phyloP scores from a whole-genome alignment of 768 basidiomycete genomes.

The Paxillus rubicundulus region DNA sequence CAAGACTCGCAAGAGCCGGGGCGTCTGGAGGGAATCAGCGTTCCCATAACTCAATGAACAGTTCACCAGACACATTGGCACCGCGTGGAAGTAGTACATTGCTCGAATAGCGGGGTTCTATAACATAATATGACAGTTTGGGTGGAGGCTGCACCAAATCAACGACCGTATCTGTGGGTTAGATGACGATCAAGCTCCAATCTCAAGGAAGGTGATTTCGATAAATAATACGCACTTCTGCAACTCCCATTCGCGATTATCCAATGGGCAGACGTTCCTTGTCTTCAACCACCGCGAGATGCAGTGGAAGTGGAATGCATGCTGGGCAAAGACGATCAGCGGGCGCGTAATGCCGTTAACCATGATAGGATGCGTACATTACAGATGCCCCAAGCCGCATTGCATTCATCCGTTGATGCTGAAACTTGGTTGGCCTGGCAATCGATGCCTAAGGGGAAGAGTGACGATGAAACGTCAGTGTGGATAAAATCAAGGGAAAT shows the following conservation, averaged over 20 bases:
- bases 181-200: not conserved
- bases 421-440: constrained; percentile 99
- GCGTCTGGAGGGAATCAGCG: not conserved
- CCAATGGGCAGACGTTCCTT: constrained; percentile 89
- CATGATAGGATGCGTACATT: constrained; percentile 53
- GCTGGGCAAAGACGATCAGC: constrained; percentile 44
- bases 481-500: not conserved
- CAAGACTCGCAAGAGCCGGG: not conserved
- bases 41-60: not conserved
- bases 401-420: constrained; percentile 94
- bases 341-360: not conserved
- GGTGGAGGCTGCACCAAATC: constrained; percentile 8
- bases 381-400: constrained; percentile 98
- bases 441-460: constrained; percentile 78
- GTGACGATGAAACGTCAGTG: constrained; percentile 4
- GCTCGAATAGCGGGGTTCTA: constrained; percentile 8
- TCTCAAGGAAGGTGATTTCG: not conserved
- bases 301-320: constrained; percentile 99
- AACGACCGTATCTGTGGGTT: constrained; percentile 41
- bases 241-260: constrained; percentile 96
- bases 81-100: constrained; percentile 12
- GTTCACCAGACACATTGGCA: not conserved
- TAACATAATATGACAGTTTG: constrained; percentile 15
- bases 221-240: constrained; percentile 70
- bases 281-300: constrained; percentile 99